phyloP scores from a whole-genome alignment of 1,284 basidiomycete species.

The Paramarasmius palmivorus region DNA sequence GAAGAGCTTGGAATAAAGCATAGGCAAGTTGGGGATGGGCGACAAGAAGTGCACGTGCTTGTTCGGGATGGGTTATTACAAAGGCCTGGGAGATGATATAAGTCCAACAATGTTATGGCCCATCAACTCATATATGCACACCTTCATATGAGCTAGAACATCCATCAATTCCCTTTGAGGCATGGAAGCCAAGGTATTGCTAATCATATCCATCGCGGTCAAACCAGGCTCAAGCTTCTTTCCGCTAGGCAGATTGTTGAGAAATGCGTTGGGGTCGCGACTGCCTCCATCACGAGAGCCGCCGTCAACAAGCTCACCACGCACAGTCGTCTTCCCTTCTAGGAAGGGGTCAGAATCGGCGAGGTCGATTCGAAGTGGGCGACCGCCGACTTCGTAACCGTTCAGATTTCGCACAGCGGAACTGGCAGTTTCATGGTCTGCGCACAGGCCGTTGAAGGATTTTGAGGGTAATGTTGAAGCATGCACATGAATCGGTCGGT shows the following conservation, averaged over 20 bases:
- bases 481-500: neutral
- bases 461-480: neutral
- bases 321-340: slow-evolving; percentile 63
- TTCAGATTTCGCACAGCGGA: slow-evolving; percentile 89
- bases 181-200: slow-evolving; percentile 83
- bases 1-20: slow-evolving; percentile 93
- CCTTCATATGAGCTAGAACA: slow-evolving; percentile 98
- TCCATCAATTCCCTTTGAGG: slow-evolving; percentile 88
- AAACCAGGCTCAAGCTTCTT: slow-evolving; percentile 75
- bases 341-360: slow-evolving; percentile 63
- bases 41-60: slow-evolving; percentile 80
- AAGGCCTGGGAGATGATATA: slow-evolving; percentile 62
- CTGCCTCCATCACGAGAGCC: slow-evolving; percentile 47
- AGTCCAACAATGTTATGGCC: neutral
- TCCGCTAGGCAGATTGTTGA: slow-evolving; percentile 77
- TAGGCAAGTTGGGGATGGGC: slow-evolving; percentile 93
- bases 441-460: neutral
- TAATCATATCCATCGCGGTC: slow-evolving; percentile 84
- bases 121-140: slow-evolving; percentile 35
- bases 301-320: slow-evolving; percentile 41
- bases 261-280: slow-evolving; percentile 52
- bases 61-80: slow-evolving; percentile 88
- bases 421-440: slow-evolving; percentile 87
- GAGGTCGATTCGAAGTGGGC: slow-evolving; percentile 83
- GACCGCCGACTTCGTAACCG: slow-evolving; percentile 79